Percentiles rank a stretch among this genome's conserved stretches.
These are phyloP conservation scores for Dryadomyces quercus-mongolicae DNA, from an alignment of 2,329 filamentous ascomycete genomes.

Conservation along the genomic window DNA sequence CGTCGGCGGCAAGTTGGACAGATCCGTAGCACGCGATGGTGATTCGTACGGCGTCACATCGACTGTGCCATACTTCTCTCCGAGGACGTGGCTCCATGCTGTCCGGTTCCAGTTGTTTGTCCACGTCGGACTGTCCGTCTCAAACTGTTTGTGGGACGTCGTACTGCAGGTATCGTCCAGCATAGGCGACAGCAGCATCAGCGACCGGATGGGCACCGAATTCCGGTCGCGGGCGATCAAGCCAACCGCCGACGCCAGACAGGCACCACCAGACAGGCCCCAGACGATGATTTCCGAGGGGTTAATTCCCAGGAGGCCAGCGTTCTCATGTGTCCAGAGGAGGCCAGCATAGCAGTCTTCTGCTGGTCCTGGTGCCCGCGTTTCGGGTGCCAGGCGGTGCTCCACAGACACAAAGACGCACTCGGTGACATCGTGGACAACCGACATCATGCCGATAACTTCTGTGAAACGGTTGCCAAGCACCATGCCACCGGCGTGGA, in stretches of 20 bases:
- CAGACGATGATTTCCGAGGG: not conserved
- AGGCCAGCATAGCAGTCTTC: not conserved
- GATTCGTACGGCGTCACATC: not conserved
- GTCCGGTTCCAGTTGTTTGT: not conserved
- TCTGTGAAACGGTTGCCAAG: not conserved
- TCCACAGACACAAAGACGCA: not conserved
- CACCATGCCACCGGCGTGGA: slow-evolving; percentile 1
- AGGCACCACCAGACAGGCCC: slow-evolving; percentile 1
- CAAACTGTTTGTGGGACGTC: not conserved
- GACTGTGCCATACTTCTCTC: not conserved
- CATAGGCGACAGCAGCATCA: slow-evolving; percentile 1
- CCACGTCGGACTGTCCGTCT: not conserved
- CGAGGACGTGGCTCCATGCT: not conserved
- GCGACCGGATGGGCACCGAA: not conserved
- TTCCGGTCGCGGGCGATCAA: not conserved
- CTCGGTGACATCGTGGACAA: not conserved
- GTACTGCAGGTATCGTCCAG: not conserved
- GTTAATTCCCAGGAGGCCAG: not conserved
- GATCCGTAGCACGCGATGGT: not conserved
- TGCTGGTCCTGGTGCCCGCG: not conserved
- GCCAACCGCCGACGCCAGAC: not conserved
- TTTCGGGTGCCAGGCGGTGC: slow-evolving; percentile 2
- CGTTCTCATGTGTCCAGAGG: not conserved
- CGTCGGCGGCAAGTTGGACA: not conserved
- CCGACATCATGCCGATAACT: not conserved